Evolutionary conservation across 176 grass and related monocot genomes (phyloP).

Genomic region (Oryza glumipatula): DNA sequence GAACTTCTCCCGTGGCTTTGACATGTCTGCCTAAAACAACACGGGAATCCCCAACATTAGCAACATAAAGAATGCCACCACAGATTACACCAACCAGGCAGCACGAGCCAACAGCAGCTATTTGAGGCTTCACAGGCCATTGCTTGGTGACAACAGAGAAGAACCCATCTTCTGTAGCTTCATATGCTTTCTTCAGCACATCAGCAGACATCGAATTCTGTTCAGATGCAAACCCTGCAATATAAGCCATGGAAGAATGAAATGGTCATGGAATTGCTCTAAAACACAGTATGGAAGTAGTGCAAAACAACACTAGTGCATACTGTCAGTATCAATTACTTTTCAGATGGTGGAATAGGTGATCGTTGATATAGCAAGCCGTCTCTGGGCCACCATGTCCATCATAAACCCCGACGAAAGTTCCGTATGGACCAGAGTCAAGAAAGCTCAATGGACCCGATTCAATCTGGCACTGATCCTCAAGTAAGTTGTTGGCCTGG

Average conservation of each 20-base stretch:
- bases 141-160: slow-evolving; percentile 81
- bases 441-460: slow-evolving; percentile 69
- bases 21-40: slow-evolving; percentile 78
- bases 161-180: slow-evolving; percentile 94
- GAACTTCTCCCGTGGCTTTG: slow-evolving; percentile 82
- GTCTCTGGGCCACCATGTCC: slow-evolving; percentile 96
- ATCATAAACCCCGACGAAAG: slow-evolving; percentile 91
- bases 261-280: background rate
- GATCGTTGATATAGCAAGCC: slow-evolving; percentile 80
- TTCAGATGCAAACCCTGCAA: slow-evolving; percentile 82
- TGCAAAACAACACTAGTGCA: background rate
- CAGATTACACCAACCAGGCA: slow-evolving; percentile 87
- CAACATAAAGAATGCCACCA: slow-evolving; percentile 74
- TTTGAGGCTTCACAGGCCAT: slow-evolving; percentile 89
- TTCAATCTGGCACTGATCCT: slow-evolving; percentile 92
- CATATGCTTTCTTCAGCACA: slow-evolving; percentile 88
- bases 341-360: slow-evolving; percentile 87
- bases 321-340: slow-evolving; percentile 50
- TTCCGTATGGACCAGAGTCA: slow-evolving; percentile 77
- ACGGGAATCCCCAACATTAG: slow-evolving; percentile 87
- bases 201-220: slow-evolving; percentile 82
- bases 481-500: slow-evolving; percentile 89
- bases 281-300: background rate
- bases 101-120: slow-evolving; percentile 92
- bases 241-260: slow-evolving; percentile 26